Base-by-base conservation (phyloP, 768 basidiomycete species). In the Leccinum ochraceum region DNA sequence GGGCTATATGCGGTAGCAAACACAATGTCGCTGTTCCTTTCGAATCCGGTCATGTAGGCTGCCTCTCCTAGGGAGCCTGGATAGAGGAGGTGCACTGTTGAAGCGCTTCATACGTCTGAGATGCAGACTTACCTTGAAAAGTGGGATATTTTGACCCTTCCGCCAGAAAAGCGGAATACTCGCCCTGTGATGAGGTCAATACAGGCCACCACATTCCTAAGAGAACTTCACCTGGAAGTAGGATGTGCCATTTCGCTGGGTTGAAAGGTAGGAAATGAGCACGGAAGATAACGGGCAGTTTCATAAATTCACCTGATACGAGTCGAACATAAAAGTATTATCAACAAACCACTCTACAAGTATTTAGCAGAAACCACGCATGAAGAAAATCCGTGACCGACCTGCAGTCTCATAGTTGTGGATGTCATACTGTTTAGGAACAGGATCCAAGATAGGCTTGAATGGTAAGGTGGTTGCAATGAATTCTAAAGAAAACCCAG, bases 1-100 rank as follows among this genome's bases (percentile, higher is more conserved):
- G 86, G 83, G 0, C 86, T 82, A 72, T 86, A 87, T 1, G 83
- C 79, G 0, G 86, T 81, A 17, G 79, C 80, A 65, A 88, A 87
- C 1, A 85, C 84, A 67, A 81, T 81, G 69, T 86, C 83, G 17
- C 78, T 76, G 63, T 85, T 85, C 30, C 79, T 69, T 37, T 88
- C 86, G 13, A 87, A 68, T 3, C 86, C 86, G 9, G 83, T 87
- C 85, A 88, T 87, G 66, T 83, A 88, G 0, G 83, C 83, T 3
- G 85, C 87, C 65, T 87, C 86, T 17, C 78, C 81, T 6, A 79
- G 67, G 16, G 84, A 71, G 59, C 78, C 83, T 83, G 51, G 17
- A 50, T 16, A 10, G 17, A 24, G 8, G 26, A 26, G 17, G n/a
- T 50, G 49, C 39, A 17, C 30, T 13, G 14, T 11, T 39, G 28